Evolutionary conservation across 2,329 filamentous ascomycete species (phyloP).

Genomic region (Botrytis tulipae): DNA sequence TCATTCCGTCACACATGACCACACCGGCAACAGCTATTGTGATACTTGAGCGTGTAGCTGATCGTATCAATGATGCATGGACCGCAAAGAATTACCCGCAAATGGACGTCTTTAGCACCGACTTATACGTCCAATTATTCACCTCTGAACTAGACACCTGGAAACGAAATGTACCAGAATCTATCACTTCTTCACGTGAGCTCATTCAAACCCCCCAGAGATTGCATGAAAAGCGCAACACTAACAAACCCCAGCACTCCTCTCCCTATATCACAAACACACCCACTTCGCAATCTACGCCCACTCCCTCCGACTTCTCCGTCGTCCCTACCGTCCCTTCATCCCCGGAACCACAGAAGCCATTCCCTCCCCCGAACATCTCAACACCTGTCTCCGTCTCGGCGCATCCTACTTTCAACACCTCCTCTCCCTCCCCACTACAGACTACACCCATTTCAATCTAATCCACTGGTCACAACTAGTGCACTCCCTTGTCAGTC

Average conservation of each 20-base stretch:
- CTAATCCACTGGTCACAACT: slow-evolving; percentile 28
- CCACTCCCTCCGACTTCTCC: slow-evolving; percentile 31
- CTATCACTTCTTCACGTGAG: slow-evolving; percentile 27
- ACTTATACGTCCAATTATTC: slow-evolving; percentile 34
- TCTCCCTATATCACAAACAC: slow-evolving; percentile 27
- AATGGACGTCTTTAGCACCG: slow-evolving; percentile 28
- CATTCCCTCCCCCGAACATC: slow-evolving; percentile 1
- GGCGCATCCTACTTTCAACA: slow-evolving; percentile 33
- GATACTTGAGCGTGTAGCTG: slow-evolving; percentile 29
- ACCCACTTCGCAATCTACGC: slow-evolving; percentile 29
- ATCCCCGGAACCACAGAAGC: slow-evolving; percentile 12
- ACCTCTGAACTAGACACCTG: slow-evolving; percentile 32
- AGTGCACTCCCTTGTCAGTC: slow-evolving; percentile 28
- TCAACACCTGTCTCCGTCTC: slow-evolving; percentile 9
- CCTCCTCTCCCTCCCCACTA: slow-evolving; percentile 31
- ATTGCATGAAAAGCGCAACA: neutral
- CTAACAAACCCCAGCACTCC: slow-evolving; percentile 24
- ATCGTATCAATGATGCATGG: slow-evolving; percentile 25
- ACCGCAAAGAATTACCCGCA: slow-evolving; percentile 16
- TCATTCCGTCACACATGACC: slow-evolving; percentile 19
- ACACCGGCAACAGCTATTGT: slow-evolving; percentile 19
- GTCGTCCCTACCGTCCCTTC: slow-evolving; percentile 28
- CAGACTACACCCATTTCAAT: slow-evolving; percentile 28
- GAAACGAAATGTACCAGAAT: slow-evolving; percentile 24
- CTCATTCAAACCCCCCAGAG: neutral